Conservation (phyloP, 1,284 basidiomycete species). For the Wallemia ichthyophaga region DNA sequence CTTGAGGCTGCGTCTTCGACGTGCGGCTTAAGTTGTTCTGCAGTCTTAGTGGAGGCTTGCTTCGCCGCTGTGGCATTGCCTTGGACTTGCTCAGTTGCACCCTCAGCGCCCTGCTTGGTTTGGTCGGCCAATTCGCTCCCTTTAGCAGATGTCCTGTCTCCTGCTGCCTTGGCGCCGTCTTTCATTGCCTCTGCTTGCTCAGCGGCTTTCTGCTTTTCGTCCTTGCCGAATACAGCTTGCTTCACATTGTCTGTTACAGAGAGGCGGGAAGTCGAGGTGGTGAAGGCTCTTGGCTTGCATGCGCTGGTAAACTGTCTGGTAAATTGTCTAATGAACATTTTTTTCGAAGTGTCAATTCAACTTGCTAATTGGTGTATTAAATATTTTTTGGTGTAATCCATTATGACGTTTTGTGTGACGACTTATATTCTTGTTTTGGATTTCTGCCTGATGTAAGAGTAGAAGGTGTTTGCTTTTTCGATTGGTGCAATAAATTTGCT, state of each 20-base stretch:
- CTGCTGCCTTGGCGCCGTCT: neutral
- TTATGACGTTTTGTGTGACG: too few relatives aligned
- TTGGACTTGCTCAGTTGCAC: neutral
- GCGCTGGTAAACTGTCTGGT: neutral
- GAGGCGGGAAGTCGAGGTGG: neutral
- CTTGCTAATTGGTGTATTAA: too few relatives aligned
- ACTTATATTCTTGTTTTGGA: too few relatives aligned
- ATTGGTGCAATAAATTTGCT: too few relatives aligned
- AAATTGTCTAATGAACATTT: neutral
- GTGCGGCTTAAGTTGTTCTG: neutral
- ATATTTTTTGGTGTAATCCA: too few relatives aligned
- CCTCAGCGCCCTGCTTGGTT: neutral
- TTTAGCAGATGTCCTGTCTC: neutral
- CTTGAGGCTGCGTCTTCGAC: neutral
- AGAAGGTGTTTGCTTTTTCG: too few relatives aligned
- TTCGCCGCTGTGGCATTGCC: neutral
- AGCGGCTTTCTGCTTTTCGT: neutral
- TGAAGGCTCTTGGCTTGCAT: neutral
- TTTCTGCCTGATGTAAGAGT: too few relatives aligned
- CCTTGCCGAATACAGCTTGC: neutral
- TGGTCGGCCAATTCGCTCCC: neutral
- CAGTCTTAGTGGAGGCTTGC: neutral
- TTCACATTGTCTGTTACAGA: neutral
- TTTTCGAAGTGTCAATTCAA: too few relatives aligned
- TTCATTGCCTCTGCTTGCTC: neutral